These are phyloP conservation scores for Geranium incanum DNA, from an alignment of 441 rosid genomes.

Conservation along the genomic window DNA sequence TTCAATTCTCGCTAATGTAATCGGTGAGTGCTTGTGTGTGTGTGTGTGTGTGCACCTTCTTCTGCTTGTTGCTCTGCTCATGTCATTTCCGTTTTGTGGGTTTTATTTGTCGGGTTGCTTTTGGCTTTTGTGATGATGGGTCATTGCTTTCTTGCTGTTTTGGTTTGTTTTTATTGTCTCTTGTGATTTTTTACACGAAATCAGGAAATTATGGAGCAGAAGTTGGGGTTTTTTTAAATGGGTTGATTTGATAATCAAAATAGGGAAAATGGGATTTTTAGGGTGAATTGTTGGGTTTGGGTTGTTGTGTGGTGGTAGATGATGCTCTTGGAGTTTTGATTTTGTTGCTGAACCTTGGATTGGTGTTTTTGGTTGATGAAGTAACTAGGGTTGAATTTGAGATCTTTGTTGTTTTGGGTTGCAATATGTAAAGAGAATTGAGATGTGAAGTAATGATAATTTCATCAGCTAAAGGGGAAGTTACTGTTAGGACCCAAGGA, in stretches of 20 bases:
- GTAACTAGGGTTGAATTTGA: too few relatives aligned
- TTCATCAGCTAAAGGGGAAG: background rate
- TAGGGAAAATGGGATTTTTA: background rate
- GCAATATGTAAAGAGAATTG: too few relatives aligned
- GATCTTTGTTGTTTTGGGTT: too few relatives aligned
- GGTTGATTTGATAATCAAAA: background rate
- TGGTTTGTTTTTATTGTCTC: background rate
- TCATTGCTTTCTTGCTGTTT: background rate
- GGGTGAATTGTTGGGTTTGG: background rate
- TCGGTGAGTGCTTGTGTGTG: slow-evolving; percentile 34
- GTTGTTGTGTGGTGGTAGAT: too few relatives aligned
- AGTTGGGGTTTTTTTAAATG: background rate
- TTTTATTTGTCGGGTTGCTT: background rate
- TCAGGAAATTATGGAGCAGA: background rate
- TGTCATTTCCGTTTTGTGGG: background rate
- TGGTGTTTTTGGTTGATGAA: too few relatives aligned
- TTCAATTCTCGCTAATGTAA: slow-evolving; percentile 38
- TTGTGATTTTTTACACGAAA: background rate
- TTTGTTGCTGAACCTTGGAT: too few relatives aligned
- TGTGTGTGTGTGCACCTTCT: background rate
- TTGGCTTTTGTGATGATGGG: background rate
- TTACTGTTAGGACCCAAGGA: too few relatives aligned
- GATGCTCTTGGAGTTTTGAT: too few relatives aligned
- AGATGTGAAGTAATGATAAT: background rate
- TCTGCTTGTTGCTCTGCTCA: background rate